Base-by-base conservation (phyloP, 495 filamentous ascomycete genomes). In the Geoglossum glabrum region DNA sequence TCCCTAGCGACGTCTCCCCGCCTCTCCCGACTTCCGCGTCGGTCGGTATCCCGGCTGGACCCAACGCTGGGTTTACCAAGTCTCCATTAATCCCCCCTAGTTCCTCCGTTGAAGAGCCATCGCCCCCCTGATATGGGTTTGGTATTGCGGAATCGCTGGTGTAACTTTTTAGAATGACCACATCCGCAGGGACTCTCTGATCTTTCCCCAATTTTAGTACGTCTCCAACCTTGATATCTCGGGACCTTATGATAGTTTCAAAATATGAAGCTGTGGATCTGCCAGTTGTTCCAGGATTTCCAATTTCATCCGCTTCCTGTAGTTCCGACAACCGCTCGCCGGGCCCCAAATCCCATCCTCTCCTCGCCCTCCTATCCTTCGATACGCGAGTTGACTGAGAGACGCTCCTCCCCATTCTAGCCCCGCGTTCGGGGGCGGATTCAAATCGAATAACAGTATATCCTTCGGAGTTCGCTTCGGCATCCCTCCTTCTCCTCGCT, bases 141-240 rank as follows among this genome's bases (percentile, higher is more conserved):
- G 38, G 19, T 15, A 54, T 15, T 25, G 66, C 61, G 11, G 66
- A 59, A 54, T 96, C 90, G 54, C 79, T 76, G 0, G 80, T 79
- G 34, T 84, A 76, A 61, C 85, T 92, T 68, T 95, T 89, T 26
- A 99, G 65, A 47, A 99, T 89, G 36, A 97, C 80, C 27, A 96
- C 85, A 72, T 99, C 93, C 10, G 93, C 90, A 19, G 93, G 93
- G 28, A 97, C 80, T 58, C 93, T 79, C 64, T 94, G 85, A 61
- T 94, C 86, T 65, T 94, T 95, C 58, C 79, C 79, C 56, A 99
- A 75, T 64, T 92, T 92, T 47, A 99, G 70, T 10, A 99, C 84
- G 66, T 99, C 93, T 25, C 93, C 93, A 43, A 99, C 90, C 64
- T 84, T 93, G 51, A 99, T 72, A 64, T 94, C 90, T n/a, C 82